A percentile compares a stretch with the other conserved stretches of the same genome.
Evolutionary conservation across 345 rosid genomes (phyloP).

Genomic region (Noccaea bulbosa): DNA sequence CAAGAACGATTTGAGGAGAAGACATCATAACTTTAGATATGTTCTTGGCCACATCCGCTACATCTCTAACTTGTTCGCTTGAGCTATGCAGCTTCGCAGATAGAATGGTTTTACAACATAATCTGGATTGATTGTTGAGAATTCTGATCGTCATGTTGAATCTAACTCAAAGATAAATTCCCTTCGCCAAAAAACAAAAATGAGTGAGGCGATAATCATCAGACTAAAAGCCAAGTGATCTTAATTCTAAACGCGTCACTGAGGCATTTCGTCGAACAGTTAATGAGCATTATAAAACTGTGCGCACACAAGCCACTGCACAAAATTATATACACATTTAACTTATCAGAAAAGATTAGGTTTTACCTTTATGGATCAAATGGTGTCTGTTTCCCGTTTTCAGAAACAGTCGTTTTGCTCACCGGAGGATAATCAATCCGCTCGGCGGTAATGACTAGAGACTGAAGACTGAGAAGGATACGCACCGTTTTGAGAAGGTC

Average conservation of each 20-base stretch:
- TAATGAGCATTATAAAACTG: neutral
- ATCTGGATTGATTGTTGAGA: conserved; percentile 21
- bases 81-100: conserved; percentile 47
- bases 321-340: neutral
- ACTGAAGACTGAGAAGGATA: neutral
- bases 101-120: conserved; percentile 32
- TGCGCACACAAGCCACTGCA: neutral
- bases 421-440: neutral
- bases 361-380: neutral
- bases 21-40: conserved; percentile 75
- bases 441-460: neutral
- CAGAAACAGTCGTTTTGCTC: neutral
- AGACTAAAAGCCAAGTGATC: neutral
- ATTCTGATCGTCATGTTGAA: conserved; percentile 33
- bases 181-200: neutral
- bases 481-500: neutral
- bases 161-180: conserved; percentile 27
- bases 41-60: conserved; percentile 45
- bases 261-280: conserved; percentile 41
- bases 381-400: neutral
- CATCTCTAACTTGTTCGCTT: conserved; percentile 47
- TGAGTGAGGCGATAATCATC: too few species aligned
- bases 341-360: too few species aligned
- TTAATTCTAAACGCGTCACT: conserved; percentile 10
- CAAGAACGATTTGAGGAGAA: conserved; percentile 58